Evolutionary conservation across 2,329 filamentous ascomycete species (phyloP).

Genomic region (Fusarium bulbicola): DNA sequence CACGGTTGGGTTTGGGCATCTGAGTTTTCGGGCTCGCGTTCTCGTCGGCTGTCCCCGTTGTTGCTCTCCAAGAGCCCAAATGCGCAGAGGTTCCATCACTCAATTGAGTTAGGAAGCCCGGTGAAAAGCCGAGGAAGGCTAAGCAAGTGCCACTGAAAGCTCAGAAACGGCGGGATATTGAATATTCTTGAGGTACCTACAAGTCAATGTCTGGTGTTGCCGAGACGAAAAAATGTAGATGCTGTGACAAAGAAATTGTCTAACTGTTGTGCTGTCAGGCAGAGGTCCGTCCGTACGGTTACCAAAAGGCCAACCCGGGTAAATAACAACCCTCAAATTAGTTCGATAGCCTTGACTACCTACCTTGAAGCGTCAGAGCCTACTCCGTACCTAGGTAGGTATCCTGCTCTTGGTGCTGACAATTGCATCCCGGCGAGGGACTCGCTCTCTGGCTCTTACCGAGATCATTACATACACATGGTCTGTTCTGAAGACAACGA

Average conservation of each 20-base stretch:
- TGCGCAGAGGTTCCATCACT: conserved; percentile 13
- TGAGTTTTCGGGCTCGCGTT: conserved; percentile 26
- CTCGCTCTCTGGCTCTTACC: conserved; percentile 26
- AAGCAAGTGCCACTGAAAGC: conserved; percentile 18
- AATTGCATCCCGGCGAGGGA: conserved; percentile 23
- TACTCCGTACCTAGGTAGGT: background rate
- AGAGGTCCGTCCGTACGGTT: background rate
- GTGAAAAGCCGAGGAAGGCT: conserved; percentile 28
- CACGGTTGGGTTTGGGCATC: conserved; percentile 25
- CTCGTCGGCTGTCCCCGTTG: conserved; percentile 23
- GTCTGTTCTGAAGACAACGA: conserved; percentile 23
- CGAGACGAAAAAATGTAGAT: conserved; percentile 12
- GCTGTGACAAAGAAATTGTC: background rate
- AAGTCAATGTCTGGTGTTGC: conserved; percentile 9
- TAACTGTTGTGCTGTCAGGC: background rate
- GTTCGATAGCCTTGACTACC: background rate
- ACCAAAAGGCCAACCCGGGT: background rate
- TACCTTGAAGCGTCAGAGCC: background rate
- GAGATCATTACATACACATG: conserved; percentile 20
- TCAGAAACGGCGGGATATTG: conserved; percentile 22
- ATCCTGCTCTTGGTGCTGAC: conserved; percentile 27
- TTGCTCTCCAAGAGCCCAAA: conserved; percentile 6
- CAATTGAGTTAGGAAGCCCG: conserved; percentile 17
- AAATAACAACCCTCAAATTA: background rate
- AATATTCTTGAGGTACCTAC: conserved; percentile 20